A percentile compares a stretch with the other conserved stretches of the same genome.
These are phyloP conservation scores for Alternaria conjuncta DNA, from an alignment of 2,329 filamentous ascomycete genomes.

Conservation along the genomic window DNA sequence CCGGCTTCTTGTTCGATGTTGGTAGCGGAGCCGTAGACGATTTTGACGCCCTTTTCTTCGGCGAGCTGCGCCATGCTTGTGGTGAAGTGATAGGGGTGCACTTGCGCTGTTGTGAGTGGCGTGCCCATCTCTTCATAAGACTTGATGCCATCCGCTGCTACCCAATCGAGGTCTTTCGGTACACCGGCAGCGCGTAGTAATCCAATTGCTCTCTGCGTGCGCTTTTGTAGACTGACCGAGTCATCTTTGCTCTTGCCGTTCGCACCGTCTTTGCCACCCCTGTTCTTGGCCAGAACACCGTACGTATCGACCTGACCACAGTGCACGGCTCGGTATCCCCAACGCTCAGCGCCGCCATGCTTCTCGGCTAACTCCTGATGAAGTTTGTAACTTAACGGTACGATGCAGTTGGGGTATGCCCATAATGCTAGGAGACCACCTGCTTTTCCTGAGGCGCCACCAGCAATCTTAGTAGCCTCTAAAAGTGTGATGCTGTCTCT, in stretches of 20 bases:
- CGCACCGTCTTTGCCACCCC: slow-evolving; percentile 29
- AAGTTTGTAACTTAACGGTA: slow-evolving; percentile 82
- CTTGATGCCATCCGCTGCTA: slow-evolving; percentile 69
- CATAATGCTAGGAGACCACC: slow-evolving; percentile 88
- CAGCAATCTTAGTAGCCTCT: slow-evolving; percentile 83
- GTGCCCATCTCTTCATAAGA: slow-evolving; percentile 86
- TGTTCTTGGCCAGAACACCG: slow-evolving; percentile 48
- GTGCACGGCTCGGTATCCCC: slow-evolving; percentile 83
- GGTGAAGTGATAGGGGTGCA: slow-evolving; percentile 92
- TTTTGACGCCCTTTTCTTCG: slow-evolving; percentile 61
- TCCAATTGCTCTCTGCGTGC: slow-evolving; percentile 56
- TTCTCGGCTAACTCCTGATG: slow-evolving; percentile 85
- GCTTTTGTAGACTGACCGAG: slow-evolving; percentile 63
- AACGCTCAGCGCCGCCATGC: slow-evolving; percentile 76
- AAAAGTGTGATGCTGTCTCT: slow-evolving; percentile 83
- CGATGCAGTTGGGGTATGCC: slow-evolving; percentile 86
- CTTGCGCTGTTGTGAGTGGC: slow-evolving; percentile 83
- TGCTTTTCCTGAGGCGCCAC: slow-evolving; percentile 94
- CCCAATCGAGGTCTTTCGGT: slow-evolving; percentile 84
- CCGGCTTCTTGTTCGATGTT: slow-evolving; percentile 66
- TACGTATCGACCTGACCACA: slow-evolving; percentile 71
- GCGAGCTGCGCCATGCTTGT: slow-evolving; percentile 81
- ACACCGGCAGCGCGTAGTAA: slow-evolving; percentile 65
- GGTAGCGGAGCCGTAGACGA: slow-evolving; percentile 73
- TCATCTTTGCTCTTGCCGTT: slow-evolving; percentile 43